Evolutionary conservation across 2,329 filamentous ascomycete species (phyloP), one percentile per base, ranked within the genome.

Genomic region (Colletotrichum orchidophilum): DNA sequence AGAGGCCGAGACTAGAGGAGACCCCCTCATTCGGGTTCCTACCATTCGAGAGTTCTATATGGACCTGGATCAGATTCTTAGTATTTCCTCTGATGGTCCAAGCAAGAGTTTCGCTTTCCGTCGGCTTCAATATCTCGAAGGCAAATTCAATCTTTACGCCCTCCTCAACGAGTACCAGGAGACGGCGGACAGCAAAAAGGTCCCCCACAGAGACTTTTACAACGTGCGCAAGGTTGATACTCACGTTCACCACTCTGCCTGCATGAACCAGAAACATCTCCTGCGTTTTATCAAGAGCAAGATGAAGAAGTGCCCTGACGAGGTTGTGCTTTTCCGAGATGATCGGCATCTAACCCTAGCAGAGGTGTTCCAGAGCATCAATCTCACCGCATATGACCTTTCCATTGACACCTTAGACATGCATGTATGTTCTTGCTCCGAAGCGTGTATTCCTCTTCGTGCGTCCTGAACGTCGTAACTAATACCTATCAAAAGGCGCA

Each of bases 181-280:
- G 82, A 96, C 97, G 63, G 96, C 96, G 70, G 96, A 99, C 84
- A 98, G 94, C 80, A 99, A 99, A 81, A 96, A 94, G 77, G 96
- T 98, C 65, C 96, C 96, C 3, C 96, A 99, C 82, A 91, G 96
- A 84, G 96, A 99, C 82, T 99, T 99, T 79, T 99, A 99, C 86
- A 99, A 99, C 79, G 96, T 99, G 59, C 90, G 96, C 79, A 99
- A 99, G 81, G 96, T 99, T 61, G 96, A 99, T 79, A 99, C 96
- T 9, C 96, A 99, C 87, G 96, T 99, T 76, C 96, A 99, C 80
- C 96, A 99, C 81, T 99, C 96, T 18, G 96, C 96, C 27, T 99
- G 96, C 81, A 99, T 99, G 96, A 99, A 99, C 79, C 96, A 99
- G 82, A 99, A 99, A 83, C 96, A 99, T 87, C 84, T 99, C 68